Evolutionary conservation across 345 rosid genomes (phyloP).

Genomic region (Luvunga scandens): DNA sequence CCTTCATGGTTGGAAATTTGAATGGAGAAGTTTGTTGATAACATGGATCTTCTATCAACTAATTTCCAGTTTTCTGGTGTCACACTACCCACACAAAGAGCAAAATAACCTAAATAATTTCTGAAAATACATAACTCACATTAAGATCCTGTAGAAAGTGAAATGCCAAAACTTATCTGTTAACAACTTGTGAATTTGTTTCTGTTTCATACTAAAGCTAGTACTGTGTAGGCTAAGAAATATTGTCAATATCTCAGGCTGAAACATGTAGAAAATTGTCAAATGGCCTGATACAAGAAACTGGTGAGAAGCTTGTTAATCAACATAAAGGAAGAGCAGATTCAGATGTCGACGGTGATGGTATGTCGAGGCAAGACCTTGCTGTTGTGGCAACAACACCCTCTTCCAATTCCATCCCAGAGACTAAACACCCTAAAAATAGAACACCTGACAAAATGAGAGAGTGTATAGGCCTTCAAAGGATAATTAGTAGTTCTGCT

Average conservation of each 20-base stretch:
- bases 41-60: neutral
- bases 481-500: neutral
- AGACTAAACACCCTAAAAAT: neutral
- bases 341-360: neutral
- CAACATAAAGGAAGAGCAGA: neutral
- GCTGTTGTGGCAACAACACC: neutral
- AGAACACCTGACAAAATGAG: neutral
- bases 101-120: neutral
- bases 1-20: neutral
- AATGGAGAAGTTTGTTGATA: neutral
- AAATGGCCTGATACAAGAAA: neutral
- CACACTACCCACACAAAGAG: neutral
- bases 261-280: slow-evolving; percentile 1
- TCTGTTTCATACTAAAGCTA: neutral
- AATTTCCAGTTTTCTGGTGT: neutral
- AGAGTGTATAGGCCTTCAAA: neutral
- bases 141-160: neutral
- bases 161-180: neutral
- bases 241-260: neutral
- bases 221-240: slow-evolving; percentile 7
- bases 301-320: neutral
- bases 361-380: neutral
- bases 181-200: neutral
- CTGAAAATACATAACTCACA: neutral
- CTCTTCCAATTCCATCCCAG: slow-evolving; percentile 5